Conservation (phyloP, 208 protist genomes). For the Phytomonas serpens region DNA sequence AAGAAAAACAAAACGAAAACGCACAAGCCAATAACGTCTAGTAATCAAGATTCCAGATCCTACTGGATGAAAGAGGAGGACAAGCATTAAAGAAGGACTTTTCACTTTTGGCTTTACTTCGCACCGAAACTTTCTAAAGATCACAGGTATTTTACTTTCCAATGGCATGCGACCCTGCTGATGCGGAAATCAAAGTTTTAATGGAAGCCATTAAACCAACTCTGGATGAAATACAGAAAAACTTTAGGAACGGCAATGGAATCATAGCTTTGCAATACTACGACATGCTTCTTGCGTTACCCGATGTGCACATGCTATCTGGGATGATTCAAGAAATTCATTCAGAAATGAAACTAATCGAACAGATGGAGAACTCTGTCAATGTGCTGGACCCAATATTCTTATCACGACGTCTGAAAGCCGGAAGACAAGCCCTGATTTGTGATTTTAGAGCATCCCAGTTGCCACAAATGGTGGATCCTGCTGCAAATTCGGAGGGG, state of each 20-base stretch:
- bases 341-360: slow-evolving; percentile 24
- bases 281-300: slow-evolving; percentile 54
- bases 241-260: slow-evolving; percentile 42
- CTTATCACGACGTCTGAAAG: slow-evolving; percentile 22
- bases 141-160: neutral
- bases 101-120: neutral
- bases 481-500: neutral
- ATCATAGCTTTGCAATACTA: slow-evolving; percentile 63
- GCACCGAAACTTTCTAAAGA: slow-evolving; percentile 7
- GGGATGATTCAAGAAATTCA: slow-evolving; percentile 16
- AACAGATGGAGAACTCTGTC: slow-evolving; percentile 16
- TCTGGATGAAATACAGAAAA: slow-evolving; percentile 6
- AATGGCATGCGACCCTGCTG: slow-evolving; percentile 1
- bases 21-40: neutral
- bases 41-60: neutral
- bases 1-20: slow-evolving; percentile 1
- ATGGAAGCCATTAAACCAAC: slow-evolving; percentile 12
- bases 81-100: slow-evolving; percentile 9
- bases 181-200: slow-evolving; percentile 8
- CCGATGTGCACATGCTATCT: slow-evolving; percentile 25
- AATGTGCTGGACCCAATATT: slow-evolving; percentile 41
- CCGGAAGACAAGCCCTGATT: neutral
- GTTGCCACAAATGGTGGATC: slow-evolving; percentile 16
- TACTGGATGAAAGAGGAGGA: slow-evolving; percentile 3
- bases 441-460: neutral